phyloP scores from a whole-genome alignment of 1,284 basidiomycete genomes.

The Apiotrichum porosum region DNA sequence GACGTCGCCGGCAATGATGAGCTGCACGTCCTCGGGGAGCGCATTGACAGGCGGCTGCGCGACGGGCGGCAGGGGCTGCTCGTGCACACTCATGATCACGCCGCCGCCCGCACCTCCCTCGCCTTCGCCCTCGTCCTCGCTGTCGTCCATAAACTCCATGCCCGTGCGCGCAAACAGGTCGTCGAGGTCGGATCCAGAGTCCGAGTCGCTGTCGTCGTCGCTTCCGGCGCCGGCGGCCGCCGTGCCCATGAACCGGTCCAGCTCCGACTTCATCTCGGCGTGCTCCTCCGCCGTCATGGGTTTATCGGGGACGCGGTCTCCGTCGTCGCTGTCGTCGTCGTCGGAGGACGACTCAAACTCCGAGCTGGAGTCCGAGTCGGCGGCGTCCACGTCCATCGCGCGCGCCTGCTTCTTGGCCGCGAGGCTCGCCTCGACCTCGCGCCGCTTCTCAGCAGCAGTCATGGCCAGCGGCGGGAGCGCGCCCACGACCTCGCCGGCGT shows the following conservation, averaged over 20 bases:
- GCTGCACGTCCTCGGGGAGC: conserved; percentile 34
- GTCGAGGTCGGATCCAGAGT: conserved; percentile 9
- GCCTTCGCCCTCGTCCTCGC: conserved; percentile 24
- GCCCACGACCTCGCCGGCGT: conserved; percentile 37
- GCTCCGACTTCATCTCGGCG: conserved; percentile 20
- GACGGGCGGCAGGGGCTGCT: conserved; percentile 43
- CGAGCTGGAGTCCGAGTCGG: conserved; percentile 25
- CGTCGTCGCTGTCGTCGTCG: conserved; percentile 15
- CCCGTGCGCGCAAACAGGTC: conserved; percentile 9
- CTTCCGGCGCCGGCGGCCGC: conserved; percentile 3
- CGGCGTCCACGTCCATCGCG: not conserved
- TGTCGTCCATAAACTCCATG: conserved; percentile 20
- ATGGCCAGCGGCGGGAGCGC: conserved; percentile 29
- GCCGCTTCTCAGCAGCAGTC: conserved; percentile 35
- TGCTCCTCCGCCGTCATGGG: conserved; percentile 29
- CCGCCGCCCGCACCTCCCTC: conserved; percentile 10
- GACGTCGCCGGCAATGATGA: conserved; percentile 48
- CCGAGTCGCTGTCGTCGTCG: conserved; percentile 14
- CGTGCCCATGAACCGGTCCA: conserved; percentile 20
- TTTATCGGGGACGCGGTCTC: no score
- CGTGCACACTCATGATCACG: conserved; percentile 46
- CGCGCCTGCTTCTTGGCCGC: conserved; percentile 4
- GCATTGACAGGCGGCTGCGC: conserved; percentile 36
- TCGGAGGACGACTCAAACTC: conserved; percentile 28
- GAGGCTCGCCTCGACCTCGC: conserved; percentile 32